Evolutionary conservation across 495 filamentous ascomycete genomes (phyloP).

Genomic region (Delitschia confertaspora): DNA sequence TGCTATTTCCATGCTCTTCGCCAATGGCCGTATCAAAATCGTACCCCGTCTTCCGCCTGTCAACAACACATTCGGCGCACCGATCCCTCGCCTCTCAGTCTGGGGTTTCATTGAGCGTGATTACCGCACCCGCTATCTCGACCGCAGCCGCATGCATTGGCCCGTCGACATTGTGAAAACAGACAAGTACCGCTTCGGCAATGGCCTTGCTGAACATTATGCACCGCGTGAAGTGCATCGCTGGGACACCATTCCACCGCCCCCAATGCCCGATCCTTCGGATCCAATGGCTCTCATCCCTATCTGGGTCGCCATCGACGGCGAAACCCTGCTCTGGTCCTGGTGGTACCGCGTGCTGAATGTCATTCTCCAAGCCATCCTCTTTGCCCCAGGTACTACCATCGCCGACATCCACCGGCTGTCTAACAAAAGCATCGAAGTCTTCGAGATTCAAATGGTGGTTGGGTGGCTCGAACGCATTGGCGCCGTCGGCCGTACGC

Average conservation of each 20-base stretch:
- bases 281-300: conserved; percentile 47
- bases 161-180: conserved; percentile 51
- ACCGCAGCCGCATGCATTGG: conserved; percentile 56
- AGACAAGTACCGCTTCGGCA: conserved; percentile 50
- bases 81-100: conserved; percentile 34
- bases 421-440: conserved; percentile 1
- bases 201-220: conserved; percentile 40
- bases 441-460: conserved; percentile 18
- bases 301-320: conserved; percentile 73
- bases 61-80: conserved; percentile 34
- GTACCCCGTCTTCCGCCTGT: conserved; percentile 49
- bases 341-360: conserved; percentile 49
- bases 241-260: conserved; percentile 13
- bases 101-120: conserved; percentile 63
- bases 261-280: conserved; percentile 18
- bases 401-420: conserved; percentile 2
- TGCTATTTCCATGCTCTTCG: conserved; percentile 59
- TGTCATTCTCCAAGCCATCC: conserved; percentile 15
- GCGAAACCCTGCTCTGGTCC: conserved; percentile 43
- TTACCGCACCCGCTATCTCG: conserved; percentile 63
- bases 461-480: conserved; percentile 15
- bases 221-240: too few species aligned
- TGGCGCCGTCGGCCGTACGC: conserved; percentile 1
- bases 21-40: conserved; percentile 48
- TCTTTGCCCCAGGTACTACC: conserved; percentile 10